Conservation (phyloP, 805 yeast species). For the Pichia nakasei region DNA sequence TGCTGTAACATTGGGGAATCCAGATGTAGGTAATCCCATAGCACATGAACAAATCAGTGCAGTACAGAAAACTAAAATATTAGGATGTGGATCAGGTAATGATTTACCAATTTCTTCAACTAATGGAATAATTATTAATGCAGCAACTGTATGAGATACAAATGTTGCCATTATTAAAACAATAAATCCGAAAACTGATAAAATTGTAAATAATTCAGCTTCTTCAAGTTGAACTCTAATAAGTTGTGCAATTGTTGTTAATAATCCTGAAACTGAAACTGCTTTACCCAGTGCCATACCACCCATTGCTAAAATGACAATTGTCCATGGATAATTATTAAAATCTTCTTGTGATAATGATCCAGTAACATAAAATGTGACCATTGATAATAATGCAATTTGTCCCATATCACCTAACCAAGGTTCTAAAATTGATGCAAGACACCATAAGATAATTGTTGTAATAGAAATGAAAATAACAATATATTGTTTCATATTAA, state of each 20-base stretch:
- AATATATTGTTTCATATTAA: conserved; percentile 67
- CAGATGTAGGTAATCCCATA: conserved; percentile 96
- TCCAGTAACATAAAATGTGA: conserved; percentile 91
- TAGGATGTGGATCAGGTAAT: conserved; percentile 73
- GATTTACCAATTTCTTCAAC: conserved; percentile 83
- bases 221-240: conserved; percentile 61
- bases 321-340: conserved; percentile 95
- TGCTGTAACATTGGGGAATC: conserved; percentile 97
- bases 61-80: conserved; percentile 59
- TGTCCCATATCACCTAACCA: conserved; percentile 95
- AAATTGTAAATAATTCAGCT: conserved; percentile 63
- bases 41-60: conserved; percentile 82
- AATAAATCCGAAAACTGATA: conserved; percentile 71
- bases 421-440: conserved; percentile 63
- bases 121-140: conserved; percentile 83
- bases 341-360: conserved; percentile 81
- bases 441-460: conserved; percentile 86
- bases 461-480: conserved; percentile 55
- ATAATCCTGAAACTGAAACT: conserved; percentile 82
- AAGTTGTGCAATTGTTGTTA: conserved; percentile 63
- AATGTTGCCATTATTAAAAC: conserved; percentile 85
- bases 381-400: conserved; percentile 79
- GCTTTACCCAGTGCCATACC: conserved; percentile 95
- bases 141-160: conserved; percentile 96
- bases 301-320: conserved; percentile 94